These are phyloP conservation scores for Colletotrichum brevisporum DNA, from an alignment of 2,329 filamentous ascomycete species.

Conservation along the genomic window DNA sequence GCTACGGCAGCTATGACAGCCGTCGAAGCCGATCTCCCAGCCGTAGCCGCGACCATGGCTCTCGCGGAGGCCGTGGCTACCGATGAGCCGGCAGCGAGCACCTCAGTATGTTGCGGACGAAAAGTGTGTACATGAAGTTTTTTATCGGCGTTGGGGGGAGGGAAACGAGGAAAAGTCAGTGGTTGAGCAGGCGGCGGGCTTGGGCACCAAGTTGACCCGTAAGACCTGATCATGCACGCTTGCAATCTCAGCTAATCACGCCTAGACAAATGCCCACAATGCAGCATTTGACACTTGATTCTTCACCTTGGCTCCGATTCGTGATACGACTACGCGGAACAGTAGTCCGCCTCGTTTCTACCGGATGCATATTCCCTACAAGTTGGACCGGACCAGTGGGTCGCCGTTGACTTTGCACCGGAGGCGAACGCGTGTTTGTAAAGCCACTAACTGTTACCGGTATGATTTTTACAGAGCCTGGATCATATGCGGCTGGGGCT, in stretches of 20 bases:
- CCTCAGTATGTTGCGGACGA: background rate
- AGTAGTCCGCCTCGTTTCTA: constrained; percentile 4
- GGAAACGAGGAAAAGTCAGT: constrained; percentile 32
- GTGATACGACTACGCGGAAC: constrained; percentile 13
- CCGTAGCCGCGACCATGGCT: constrained; percentile 31
- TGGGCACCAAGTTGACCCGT: constrained; percentile 35
- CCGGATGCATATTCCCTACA: background rate
- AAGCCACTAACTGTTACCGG: constrained; percentile 10
- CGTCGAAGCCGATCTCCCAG: constrained; percentile 45
- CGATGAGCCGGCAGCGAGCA: constrained; percentile 21
- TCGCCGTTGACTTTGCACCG: background rate
- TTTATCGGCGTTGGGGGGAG: constrained; percentile 33
- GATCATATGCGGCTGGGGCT: background rate
- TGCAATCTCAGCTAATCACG: constrained; percentile 36
- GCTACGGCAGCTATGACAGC: constrained; percentile 58
- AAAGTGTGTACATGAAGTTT: constrained; percentile 19
- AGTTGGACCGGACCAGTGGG: constrained; percentile 3
- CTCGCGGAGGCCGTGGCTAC: constrained; percentile 18
- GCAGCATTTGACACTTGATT: constrained; percentile 18
- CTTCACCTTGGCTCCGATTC: constrained; percentile 5
- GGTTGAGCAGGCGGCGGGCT: constrained; percentile 21
- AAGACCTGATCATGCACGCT: constrained; percentile 33
- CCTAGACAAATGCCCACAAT: constrained; percentile 29
- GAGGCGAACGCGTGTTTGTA: background rate
- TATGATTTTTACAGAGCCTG: constrained; percentile 8